These are phyloP conservation scores for Phytophthora brassicae DNA, from an alignment of 352 stramenopile species.

Conservation along the genomic window DNA sequence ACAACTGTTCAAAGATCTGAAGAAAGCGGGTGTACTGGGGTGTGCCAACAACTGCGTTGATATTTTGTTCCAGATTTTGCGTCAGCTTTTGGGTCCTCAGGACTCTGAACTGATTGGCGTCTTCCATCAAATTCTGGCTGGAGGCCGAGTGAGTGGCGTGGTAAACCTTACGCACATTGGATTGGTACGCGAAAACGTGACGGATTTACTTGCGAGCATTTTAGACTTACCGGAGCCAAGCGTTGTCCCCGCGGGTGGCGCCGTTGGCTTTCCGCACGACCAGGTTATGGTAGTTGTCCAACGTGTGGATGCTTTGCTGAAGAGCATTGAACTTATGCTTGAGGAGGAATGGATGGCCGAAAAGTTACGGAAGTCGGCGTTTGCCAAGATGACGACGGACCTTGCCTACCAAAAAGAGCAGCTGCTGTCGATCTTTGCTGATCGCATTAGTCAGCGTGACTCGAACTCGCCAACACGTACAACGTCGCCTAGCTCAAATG, in stretches of 20 bases:
- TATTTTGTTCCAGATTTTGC: constrained; percentile 81
- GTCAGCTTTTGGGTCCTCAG: constrained; percentile 71
- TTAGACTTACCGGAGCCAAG: constrained; percentile 81
- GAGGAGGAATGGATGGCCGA: constrained; percentile 88
- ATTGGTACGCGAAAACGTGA: constrained; percentile 80
- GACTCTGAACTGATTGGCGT: constrained; percentile 65
- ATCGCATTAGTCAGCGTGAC: constrained; percentile 62
- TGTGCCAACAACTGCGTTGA: constrained; percentile 81
- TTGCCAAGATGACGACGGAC: constrained; percentile 76
- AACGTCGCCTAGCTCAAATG: constrained; percentile 72
- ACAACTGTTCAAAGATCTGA: constrained; percentile 67
- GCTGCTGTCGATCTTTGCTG: constrained; percentile 71
- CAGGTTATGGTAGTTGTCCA: constrained; percentile 79
- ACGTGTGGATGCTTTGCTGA: constrained; percentile 72
- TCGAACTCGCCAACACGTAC: constrained; percentile 32
- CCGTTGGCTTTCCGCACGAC: constrained; percentile 69
- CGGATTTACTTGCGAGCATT: constrained; percentile 83
- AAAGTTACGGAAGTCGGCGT: constrained; percentile 76
- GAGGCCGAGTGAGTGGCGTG: constrained; percentile 45
- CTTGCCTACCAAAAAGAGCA: constrained; percentile 81
- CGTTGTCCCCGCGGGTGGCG: constrained; percentile 50
- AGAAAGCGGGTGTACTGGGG: constrained; percentile 70
- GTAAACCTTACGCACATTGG: constrained; percentile 78
- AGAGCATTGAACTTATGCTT: constrained; percentile 85
- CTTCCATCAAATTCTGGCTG: constrained; percentile 68